phyloP scores from a whole-genome alignment of 140 eudicot species.

The Erigeron philadelphicus region DNA sequence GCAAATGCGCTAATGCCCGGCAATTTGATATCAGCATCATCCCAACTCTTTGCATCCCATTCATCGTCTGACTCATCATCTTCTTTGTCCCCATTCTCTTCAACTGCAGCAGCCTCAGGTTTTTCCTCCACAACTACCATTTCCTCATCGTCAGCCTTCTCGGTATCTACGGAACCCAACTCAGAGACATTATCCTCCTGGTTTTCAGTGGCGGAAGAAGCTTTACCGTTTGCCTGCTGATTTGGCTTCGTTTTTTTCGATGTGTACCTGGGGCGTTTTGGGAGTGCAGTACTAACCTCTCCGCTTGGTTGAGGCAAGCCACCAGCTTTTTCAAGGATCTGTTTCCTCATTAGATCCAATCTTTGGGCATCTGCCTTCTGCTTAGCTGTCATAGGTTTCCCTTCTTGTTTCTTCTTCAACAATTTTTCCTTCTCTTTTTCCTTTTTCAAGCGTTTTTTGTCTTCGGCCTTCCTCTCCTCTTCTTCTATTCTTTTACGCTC shows the following conservation, averaged over 20 bases:
- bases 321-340: conserved; percentile 57
- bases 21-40: conserved; percentile 63
- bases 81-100: conserved; percentile 48
- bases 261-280: conserved; percentile 64
- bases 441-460: conserved; percentile 60
- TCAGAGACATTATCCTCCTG: conserved; percentile 36
- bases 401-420: conserved; percentile 67
- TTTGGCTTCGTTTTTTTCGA: conserved; percentile 58
- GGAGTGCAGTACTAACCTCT: conserved; percentile 42
- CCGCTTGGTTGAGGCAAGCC: conserved; percentile 44
- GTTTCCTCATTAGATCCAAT: conserved; percentile 64
- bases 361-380: conserved; percentile 85
- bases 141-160: conserved; percentile 44
- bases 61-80: conserved; percentile 64
- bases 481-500: conserved; percentile 59
- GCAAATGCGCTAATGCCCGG: conserved; percentile 65
- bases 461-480: conserved; percentile 56
- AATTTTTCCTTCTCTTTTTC: conserved; percentile 71
- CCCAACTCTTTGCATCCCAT: conserved; percentile 98
- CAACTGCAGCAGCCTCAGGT: conserved; percentile 33
- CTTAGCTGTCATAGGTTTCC: conserved; percentile 64
- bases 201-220: conserved; percentile 12
- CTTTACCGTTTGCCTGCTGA: conserved; percentile 49
- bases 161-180: conserved; percentile 30
- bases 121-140: conserved; percentile 17